phyloP scores from a whole-genome alignment of 2,329 filamentous ascomycete species.

The Cyphellophora europaea region DNA sequence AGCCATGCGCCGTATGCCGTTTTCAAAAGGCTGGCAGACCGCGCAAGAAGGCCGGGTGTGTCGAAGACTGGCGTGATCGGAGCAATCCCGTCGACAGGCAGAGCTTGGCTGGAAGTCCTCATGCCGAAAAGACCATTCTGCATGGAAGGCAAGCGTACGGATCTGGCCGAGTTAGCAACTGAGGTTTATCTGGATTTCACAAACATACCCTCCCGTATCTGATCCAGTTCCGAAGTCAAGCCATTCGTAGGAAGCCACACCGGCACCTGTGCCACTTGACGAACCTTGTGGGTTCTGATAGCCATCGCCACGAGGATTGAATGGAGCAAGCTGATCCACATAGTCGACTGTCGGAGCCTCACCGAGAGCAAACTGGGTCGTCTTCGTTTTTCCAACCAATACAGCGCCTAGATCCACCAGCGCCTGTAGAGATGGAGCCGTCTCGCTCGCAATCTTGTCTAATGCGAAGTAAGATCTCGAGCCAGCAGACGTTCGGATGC shows the following conservation, averaged over 20 bases:
- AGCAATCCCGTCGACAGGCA: too few relatives aligned
- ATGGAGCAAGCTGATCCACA: constrained; percentile 28
- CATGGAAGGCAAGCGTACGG: too few relatives aligned
- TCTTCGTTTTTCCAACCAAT: constrained; percentile 14
- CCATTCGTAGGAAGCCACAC: constrained; percentile 26
- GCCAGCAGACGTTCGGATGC: neutral
- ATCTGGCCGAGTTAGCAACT: too few relatives aligned
- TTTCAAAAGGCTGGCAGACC: too few relatives aligned
- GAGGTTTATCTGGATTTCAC: too few relatives aligned
- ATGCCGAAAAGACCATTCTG: too few relatives aligned
- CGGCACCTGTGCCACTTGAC: constrained; percentile 19
- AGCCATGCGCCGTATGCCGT: too few relatives aligned
- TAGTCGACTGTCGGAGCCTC: constrained; percentile 14
- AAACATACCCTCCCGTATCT: constrained; percentile 30
- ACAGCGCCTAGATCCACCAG: constrained; percentile 16
- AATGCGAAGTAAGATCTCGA: neutral
- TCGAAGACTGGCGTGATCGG: too few relatives aligned
- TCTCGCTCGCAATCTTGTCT: constrained; percentile 3
- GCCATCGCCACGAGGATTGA: constrained; percentile 29
- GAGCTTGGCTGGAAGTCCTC: too few relatives aligned
- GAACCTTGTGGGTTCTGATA: constrained; percentile 23
- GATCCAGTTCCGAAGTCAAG: constrained; percentile 22
- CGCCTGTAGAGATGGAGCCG: constrained; percentile 11
- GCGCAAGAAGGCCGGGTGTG: too few relatives aligned
- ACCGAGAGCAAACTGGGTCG: constrained; percentile 15